A percentile compares a stretch with the other conserved stretches of the same genome.
Evolutionary conservation across 805 yeast species (phyloP).

Genomic region (Barnettozyma siamensis): DNA sequence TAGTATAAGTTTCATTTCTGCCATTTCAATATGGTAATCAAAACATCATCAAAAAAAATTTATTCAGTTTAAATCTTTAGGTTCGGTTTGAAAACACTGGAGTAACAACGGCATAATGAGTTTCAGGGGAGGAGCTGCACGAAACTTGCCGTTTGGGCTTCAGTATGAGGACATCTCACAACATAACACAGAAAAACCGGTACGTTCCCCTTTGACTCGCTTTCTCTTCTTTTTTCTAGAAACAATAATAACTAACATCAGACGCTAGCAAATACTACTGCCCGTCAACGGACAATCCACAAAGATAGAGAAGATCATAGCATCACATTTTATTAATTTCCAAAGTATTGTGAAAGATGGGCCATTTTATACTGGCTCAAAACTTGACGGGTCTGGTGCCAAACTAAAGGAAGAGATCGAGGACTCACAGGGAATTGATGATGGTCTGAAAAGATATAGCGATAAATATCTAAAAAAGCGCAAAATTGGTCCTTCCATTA

Average conservation of each 20-base stretch:
- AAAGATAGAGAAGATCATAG: conserved; percentile 43
- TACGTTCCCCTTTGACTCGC: neutral
- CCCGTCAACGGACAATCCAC: conserved; percentile 63
- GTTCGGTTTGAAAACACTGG: no score
- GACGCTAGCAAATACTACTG: conserved; percentile 33
- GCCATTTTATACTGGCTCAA: conserved; percentile 59
- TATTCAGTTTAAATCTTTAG: neutral
- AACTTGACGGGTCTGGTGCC: conserved; percentile 26
- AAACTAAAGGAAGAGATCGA: conserved; percentile 24
- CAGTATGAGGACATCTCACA: conserved; percentile 55
- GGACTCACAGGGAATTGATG: conserved; percentile 41
- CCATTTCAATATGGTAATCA: conserved; percentile 4
- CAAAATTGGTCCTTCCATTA: conserved; percentile 63
- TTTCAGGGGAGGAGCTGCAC: conserved; percentile 42
- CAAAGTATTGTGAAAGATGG: conserved; percentile 53
- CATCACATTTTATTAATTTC: conserved; percentile 51
- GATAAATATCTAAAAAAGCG: conserved; percentile 72
- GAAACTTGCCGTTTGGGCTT: conserved; percentile 61
- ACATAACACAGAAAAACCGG: conserved; percentile 30
- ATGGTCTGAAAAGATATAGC: conserved; percentile 76
- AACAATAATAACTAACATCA: neutral
- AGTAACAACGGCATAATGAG: conserved; percentile 37
- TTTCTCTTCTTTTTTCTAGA: no score
- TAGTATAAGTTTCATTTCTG: no score
- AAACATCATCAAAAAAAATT: conserved; percentile 1